Percentiles rank a stretch among this genome's conserved stretches.
Conservation (phyloP, 2,329 filamentous ascomycete species). For the Neopestalotiopsis rosae region DNA sequence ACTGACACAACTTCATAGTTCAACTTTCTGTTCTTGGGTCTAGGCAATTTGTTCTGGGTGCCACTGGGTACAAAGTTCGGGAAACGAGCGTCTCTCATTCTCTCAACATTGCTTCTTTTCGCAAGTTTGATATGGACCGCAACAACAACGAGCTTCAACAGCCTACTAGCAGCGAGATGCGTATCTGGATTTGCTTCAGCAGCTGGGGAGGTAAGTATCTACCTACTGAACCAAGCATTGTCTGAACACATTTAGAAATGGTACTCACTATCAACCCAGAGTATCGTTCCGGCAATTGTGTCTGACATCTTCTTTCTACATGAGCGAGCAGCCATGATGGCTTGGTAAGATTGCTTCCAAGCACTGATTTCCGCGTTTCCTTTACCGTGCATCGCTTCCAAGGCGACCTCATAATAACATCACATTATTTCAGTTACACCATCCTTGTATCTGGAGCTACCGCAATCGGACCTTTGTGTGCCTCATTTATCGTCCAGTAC, state of each 20-base stretch:
- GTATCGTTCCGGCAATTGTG: slow-evolving; percentile 21
- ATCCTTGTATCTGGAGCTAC: slow-evolving; percentile 20
- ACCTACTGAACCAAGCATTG: neutral
- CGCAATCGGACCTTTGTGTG: slow-evolving; percentile 20
- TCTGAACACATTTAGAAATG: too few relatives aligned
- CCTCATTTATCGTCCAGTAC: slow-evolving; percentile 16
- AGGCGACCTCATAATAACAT: neutral
- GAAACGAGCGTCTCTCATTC: slow-evolving; percentile 39
- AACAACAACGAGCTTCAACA: slow-evolving; percentile 36
- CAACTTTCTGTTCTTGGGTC: slow-evolving; percentile 25
- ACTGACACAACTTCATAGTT: slow-evolving; percentile 6
- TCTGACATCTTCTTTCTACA: slow-evolving; percentile 23
- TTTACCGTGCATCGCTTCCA: too few relatives aligned
- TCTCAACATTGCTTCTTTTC: slow-evolving; percentile 38
- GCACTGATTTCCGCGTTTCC: too few relatives aligned
- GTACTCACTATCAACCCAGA: slow-evolving; percentile 7
- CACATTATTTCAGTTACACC: slow-evolving; percentile 14
- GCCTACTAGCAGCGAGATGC: slow-evolving; percentile 37
- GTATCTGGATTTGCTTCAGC: slow-evolving; percentile 34
- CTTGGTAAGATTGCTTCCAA: slow-evolving; percentile 10
- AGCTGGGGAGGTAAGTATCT: slow-evolving; percentile 21
- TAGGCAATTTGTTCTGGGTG: slow-evolving; percentile 40
- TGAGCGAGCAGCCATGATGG: slow-evolving; percentile 21
- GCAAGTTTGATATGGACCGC: slow-evolving; percentile 36
- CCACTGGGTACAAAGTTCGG: slow-evolving; percentile 39